Base-by-base conservation (phyloP, 2,329 filamentous ascomycete species). In the Alternaria consortialis region DNA sequence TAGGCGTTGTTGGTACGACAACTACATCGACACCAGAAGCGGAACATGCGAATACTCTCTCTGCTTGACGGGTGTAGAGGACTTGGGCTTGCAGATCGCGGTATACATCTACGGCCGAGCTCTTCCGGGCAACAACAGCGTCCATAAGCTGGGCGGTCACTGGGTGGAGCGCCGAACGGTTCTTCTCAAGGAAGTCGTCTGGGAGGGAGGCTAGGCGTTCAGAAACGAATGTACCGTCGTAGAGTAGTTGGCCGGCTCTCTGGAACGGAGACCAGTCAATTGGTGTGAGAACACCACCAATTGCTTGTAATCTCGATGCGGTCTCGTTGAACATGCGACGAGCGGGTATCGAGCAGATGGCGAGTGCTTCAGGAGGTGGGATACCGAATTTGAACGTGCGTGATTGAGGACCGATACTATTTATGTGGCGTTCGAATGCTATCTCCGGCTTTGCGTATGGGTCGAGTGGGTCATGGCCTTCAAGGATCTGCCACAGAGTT, bases 171-270 rank as follows among this genome's bases (percentile, higher is more conserved):
- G 77, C 68, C n/a, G 77, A 65, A 5, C 80, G 56, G 37, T 75
- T 71, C 46, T 70, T 71, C 13, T 66, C 66, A 1, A 77, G 62
- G 44, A 73, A 77, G 58, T 74, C 65, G 47, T 77, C 71, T 4
- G 74, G 74, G 0, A 77, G 62, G 0, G 69, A 74, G 1, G 84
- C 82, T 9, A 86, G 77, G 15, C 86, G 81, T 68, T 88, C 86
- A 2, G 82, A 84, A 1, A 88, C 84, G 72, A 87, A 84, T 0
- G 85, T 83, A 0, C 86, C 86, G 23, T 85, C 82, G 67, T 88
- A 88, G 0, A 88, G 76, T 2, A 88, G 77, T 51, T 82, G 77
- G 3, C 84, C 85, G 4, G 84, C 85, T 51, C 81, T 80, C 56
- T 86, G 82, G 39, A 88, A 84, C 1, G 75, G 75, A 0, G 70